Conservation (phyloP, 1,284 basidiomycete species). For the Austroboletus olivaceoglutinosus region DNA sequence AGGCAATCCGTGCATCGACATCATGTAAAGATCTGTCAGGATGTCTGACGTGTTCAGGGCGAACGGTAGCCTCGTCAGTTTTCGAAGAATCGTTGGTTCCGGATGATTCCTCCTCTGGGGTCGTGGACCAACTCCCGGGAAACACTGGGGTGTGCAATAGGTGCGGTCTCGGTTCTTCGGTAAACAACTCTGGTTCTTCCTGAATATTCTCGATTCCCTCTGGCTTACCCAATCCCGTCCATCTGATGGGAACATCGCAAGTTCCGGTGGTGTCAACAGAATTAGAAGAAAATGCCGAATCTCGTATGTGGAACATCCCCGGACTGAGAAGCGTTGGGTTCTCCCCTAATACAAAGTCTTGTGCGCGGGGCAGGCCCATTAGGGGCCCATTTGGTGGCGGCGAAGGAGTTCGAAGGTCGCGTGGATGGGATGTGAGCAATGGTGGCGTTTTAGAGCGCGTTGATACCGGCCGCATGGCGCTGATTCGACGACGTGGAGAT, state of each 20-base stretch:
- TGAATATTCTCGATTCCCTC: constrained; percentile 32
- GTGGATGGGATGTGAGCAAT: constrained; percentile 28
- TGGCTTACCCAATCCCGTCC: constrained; percentile 45
- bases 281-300: constrained; percentile 51
- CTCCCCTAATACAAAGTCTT: constrained; percentile 25
- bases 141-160: constrained; percentile 20
- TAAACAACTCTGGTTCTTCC: constrained; percentile 31
- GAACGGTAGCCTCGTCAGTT: constrained; percentile 31
- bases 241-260: constrained; percentile 50
- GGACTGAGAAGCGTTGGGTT: constrained; percentile 42
- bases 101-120: constrained; percentile 29
- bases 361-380: constrained; percentile 15
- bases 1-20: constrained; percentile 44
- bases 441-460: constrained; percentile 36
- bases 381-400: constrained; percentile 17
- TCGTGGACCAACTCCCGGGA: constrained; percentile 31
- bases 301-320: constrained; percentile 46
- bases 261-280: constrained; percentile 39
- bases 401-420: constrained; percentile 27
- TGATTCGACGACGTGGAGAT: constrained; percentile 28
- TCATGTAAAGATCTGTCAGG: constrained; percentile 45
- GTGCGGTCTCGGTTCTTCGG: constrained; percentile 21
- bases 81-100: constrained; percentile 24
- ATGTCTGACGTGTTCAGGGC: constrained; percentile 29
- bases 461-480: constrained; percentile 29